A percentile compares a stretch with the other conserved stretches of the same genome.
Conservation (phyloP, 768 basidiomycete species). For the Collybia nuda region DNA sequence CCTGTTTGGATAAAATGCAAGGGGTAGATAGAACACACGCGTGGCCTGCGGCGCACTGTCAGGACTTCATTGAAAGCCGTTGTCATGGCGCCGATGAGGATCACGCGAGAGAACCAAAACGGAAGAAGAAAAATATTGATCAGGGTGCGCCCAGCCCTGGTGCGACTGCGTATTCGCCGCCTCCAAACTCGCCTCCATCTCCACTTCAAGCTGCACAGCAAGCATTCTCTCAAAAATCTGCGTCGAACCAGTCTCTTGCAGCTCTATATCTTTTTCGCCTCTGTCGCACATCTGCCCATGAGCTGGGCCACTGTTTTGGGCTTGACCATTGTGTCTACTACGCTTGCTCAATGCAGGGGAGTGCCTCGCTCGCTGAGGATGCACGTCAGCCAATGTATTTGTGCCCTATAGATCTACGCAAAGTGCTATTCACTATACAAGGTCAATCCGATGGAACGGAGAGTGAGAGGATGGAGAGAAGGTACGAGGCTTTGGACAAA, state of each 20-base stretch:
- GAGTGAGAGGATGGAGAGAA: conserved; percentile 5
- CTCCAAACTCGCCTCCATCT: neutral
- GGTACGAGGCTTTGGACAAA: conserved; percentile 22
- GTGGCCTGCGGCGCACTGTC: conserved; percentile 37
- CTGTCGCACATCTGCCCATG: conserved; percentile 34
- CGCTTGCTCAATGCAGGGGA: conserved; percentile 37
- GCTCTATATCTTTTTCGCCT: conserved; percentile 26
- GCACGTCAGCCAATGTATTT: conserved; percentile 34
- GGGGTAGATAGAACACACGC: conserved; percentile 29
- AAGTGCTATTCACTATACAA: conserved; percentile 22
- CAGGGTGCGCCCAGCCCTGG: too few relatives aligned
- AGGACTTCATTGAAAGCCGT: neutral
- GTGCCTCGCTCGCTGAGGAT: conserved; percentile 28
- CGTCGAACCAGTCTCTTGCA: conserved; percentile 9
- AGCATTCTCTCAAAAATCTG: conserved; percentile 6
- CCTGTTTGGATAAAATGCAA: conserved; percentile 26
- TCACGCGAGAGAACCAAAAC: too few relatives aligned
- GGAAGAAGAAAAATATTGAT: too few relatives aligned
- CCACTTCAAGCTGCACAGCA: conserved; percentile 4
- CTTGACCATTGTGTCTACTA: conserved; percentile 39
- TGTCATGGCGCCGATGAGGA: too few relatives aligned
- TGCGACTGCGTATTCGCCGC: neutral
- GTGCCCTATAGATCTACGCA: conserved; percentile 31
- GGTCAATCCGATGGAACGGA: conserved; percentile 7
- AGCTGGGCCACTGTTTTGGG: conserved; percentile 41